Percentiles rank a stretch among this genome's conserved stretches.
phyloP scores from a whole-genome alignment of 2,329 filamentous ascomycete genomes.

The Emericellopsis cladophorae region DNA sequence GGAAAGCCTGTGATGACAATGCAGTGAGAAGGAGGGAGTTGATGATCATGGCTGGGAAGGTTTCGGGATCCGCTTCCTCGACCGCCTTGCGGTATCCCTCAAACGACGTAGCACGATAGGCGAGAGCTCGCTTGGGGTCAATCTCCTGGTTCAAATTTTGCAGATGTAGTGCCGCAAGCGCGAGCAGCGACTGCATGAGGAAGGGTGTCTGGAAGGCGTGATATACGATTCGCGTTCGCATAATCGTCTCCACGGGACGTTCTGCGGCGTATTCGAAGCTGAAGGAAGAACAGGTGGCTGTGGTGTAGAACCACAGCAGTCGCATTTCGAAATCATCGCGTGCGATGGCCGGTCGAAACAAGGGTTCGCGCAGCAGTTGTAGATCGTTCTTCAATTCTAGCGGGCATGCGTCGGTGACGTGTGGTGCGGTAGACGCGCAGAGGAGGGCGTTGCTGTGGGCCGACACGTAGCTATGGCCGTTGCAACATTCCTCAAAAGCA shows the following conservation, averaged over 20 bases:
- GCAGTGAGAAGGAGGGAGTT: constrained; percentile 38
- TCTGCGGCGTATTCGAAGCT: constrained; percentile 22
- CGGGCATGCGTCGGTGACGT: too few species aligned
- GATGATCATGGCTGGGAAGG: constrained; percentile 35
- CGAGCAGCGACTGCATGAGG: constrained; percentile 42
- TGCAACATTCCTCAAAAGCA: too few species aligned
- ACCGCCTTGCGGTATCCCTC: constrained; percentile 39
- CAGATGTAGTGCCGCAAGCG: constrained; percentile 35
- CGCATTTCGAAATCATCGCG: constrained; percentile 33
- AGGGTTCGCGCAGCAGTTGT: constrained; percentile 8
- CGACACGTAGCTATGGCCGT: too few species aligned
- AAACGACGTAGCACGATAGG: constrained; percentile 36
- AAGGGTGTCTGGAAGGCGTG: constrained; percentile 39
- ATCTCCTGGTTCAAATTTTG: constrained; percentile 24
- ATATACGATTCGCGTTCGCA: constrained; percentile 32
- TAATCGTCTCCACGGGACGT: constrained; percentile 23
- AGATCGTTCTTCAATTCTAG: too few species aligned
- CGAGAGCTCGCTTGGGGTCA: constrained; percentile 22
- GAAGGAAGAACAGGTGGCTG: constrained; percentile 31
- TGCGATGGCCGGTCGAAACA: constrained; percentile 17
- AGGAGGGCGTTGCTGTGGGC: too few species aligned
- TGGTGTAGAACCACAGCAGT: constrained; percentile 42
- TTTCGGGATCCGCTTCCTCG: constrained; percentile 27
- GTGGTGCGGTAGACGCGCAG: too few species aligned
- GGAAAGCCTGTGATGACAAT: constrained; percentile 36